Percentiles rank a stretch among this genome's conserved stretches.
Conservation (phyloP, 1,284 basidiomycete species). For the Malassezia yamatoensis region DNA sequence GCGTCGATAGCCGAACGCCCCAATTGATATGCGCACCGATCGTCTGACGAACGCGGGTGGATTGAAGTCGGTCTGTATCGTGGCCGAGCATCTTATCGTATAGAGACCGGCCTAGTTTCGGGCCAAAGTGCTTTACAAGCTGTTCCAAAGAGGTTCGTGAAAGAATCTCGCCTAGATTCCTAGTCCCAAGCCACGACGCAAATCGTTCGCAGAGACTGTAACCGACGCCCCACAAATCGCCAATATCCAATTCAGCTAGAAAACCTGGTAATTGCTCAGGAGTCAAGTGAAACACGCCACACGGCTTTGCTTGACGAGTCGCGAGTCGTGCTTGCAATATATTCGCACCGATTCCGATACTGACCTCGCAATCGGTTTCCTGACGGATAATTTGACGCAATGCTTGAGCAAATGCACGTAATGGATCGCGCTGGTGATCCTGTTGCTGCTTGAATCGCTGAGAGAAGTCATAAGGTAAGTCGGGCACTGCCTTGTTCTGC, state of each 20-base stretch:
- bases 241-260: slow-evolving; percentile 67
- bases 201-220: slow-evolving; percentile 47
- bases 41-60: slow-evolving; percentile 31
- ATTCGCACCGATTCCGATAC: slow-evolving; percentile 79
- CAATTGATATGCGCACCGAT: slow-evolving; percentile 52
- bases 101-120: slow-evolving; percentile 68
- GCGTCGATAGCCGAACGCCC: slow-evolving; percentile 79
- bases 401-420: slow-evolving; percentile 55
- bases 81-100: slow-evolving; percentile 73
- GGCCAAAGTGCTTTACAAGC: slow-evolving; percentile 61
- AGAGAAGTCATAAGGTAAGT: not conserved
- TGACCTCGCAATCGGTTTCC: slow-evolving; percentile 68
- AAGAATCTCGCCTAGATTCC: slow-evolving; percentile 59
- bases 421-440: not conserved
- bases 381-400: slow-evolving; percentile 66
- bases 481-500: slow-evolving; percentile 9
- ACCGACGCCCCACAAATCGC: slow-evolving; percentile 80
- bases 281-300: slow-evolving; percentile 65
- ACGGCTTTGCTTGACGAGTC: slow-evolving; percentile 81
- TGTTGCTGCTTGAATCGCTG: not conserved
- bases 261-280: slow-evolving; percentile 53
- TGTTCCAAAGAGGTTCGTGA: slow-evolving; percentile 16
- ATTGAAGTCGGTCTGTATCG: slow-evolving; percentile 68
- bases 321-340: slow-evolving; percentile 84
- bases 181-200: slow-evolving; percentile 63